Conservation (phyloP, 306 rosid species). For the Notholithocarpus densiflorus region DNA sequence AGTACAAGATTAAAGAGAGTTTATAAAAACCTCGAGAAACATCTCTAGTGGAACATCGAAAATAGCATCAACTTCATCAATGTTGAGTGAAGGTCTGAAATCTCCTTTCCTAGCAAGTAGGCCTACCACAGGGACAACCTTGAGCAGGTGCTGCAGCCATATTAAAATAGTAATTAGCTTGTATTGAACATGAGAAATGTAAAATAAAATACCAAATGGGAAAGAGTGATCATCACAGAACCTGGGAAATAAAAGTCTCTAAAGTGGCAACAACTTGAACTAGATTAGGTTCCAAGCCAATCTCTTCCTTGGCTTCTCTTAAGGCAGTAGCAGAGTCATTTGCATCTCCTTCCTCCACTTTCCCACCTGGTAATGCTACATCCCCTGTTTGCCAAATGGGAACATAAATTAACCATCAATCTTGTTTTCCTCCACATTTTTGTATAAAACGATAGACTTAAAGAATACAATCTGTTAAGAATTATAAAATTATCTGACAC, state of each 20-base stretch:
- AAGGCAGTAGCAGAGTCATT: slow-evolving; percentile 35
- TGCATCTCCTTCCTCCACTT: slow-evolving; percentile 35
- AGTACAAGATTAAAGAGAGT: background rate
- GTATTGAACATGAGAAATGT: background rate
- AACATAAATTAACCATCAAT: background rate
- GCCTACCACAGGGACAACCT: slow-evolving; percentile 34
- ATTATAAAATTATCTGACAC: no score
- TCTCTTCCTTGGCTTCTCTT: slow-evolving; percentile 43
- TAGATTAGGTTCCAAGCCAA: slow-evolving; percentile 23
- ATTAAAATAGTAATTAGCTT: background rate
- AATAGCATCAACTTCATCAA: slow-evolving; percentile 29
- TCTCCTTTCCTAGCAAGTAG: slow-evolving; percentile 17
- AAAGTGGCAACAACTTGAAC: slow-evolving; percentile 30
- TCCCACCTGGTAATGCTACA: slow-evolving; percentile 42
- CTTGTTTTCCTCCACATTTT: background rate
- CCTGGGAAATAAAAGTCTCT: slow-evolving; percentile 32
- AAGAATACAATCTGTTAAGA: no score
- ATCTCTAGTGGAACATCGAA: slow-evolving; percentile 35
- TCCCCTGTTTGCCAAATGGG: slow-evolving; percentile 26
- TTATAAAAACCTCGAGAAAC: slow-evolving; percentile 32
- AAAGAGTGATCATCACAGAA: background rate
- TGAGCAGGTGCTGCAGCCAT: slow-evolving; percentile 20
- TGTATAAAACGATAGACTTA: no score
- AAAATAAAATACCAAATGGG: background rate
- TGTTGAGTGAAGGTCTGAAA: slow-evolving; percentile 30